Base-by-base conservation (phyloP, 768 basidiomycete species). In the Podaxis rugospora region DNA sequence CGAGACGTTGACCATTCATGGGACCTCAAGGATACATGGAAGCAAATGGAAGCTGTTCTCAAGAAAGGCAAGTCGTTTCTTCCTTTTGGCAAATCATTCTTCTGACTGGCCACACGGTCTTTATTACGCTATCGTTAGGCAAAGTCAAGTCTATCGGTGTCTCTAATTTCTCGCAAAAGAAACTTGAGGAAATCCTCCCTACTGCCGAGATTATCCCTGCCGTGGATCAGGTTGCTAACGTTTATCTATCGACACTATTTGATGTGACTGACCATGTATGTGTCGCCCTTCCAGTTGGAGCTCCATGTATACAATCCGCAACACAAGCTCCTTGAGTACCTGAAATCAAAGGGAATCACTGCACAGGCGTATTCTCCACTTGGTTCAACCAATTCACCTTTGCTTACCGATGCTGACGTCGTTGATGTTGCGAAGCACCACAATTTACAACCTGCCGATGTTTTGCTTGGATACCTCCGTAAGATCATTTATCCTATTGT, bases 351-450 rank as follows among this genome's bases (percentile, higher is more conserved):
- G 69, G 78, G 76, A 18, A 93, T 94, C 66, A 74, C 86, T 53
- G 79, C 89, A 0, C 80, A 92, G 70, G 92, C 92, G 0, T 94
- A 90, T 71, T 93, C 89, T 6, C 92, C 93, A 7, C 83, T 93
- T 13, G 91, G 87, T 37, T 89, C 86, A 7, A 79, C 84, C 10
- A 79, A 81, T 65, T 83, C 88, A 1, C 89, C 88, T 6, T 74
- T 93, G 5, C 70, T 93, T 36, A 69, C 68, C 5, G 90, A 94
- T 66, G 82, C 85, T 54, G 76, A 80, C 3, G 84, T 89, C 6
- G 63, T 74, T 3, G 76, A 78, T 64, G 80, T 93, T 60, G 90
- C 89, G 1, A 67, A 74, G 61, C 86, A 85, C 69, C 76, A 87
- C 68, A 71, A 69, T 1, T 70, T 88, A 52, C 73, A 80, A 61